These are phyloP conservation scores for Furcasterigmium sp. DNA, from an alignment of 2,329 filamentous ascomycete genomes.

Conservation along the genomic window DNA sequence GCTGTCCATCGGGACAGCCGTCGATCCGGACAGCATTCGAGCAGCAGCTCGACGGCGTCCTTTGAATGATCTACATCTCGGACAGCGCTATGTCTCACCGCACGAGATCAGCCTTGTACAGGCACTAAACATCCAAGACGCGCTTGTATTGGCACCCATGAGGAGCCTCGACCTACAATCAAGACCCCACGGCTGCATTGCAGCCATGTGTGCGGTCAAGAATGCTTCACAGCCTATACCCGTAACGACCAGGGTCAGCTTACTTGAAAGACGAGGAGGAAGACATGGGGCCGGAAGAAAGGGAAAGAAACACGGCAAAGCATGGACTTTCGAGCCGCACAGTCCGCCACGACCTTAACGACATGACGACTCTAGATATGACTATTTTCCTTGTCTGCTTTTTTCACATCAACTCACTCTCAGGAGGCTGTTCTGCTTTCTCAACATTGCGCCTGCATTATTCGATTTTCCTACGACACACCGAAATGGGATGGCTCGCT, in stretches of 20 bases:
- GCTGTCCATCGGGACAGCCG: conserved; percentile 38
- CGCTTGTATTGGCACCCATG: no score
- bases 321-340: neutral
- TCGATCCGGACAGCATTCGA: conserved; percentile 53
- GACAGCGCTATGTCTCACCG: no score
- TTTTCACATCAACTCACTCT: neutral
- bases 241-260: neutral
- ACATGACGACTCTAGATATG: conserved; percentile 14
- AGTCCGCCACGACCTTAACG: conserved; percentile 13
- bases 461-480: neutral
- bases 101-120: no score
- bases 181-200: neutral
- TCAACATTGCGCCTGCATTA: neutral
- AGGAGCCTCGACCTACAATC: no score
- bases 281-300: neutral
- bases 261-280: neutral
- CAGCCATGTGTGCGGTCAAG: neutral
- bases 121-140: no score
- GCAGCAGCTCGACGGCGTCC: conserved; percentile 57
- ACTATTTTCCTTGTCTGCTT: conserved; percentile 10
- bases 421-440: neutral
- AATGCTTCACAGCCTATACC: neutral
- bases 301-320: neutral
- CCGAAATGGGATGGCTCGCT: neutral
- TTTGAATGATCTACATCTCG: conserved; percentile 44